Percentiles rank a stretch among this genome's conserved stretches.
Evolutionary conservation across 1,284 basidiomycete species (phyloP).

Genomic region (Rhodotorula sp.): DNA sequence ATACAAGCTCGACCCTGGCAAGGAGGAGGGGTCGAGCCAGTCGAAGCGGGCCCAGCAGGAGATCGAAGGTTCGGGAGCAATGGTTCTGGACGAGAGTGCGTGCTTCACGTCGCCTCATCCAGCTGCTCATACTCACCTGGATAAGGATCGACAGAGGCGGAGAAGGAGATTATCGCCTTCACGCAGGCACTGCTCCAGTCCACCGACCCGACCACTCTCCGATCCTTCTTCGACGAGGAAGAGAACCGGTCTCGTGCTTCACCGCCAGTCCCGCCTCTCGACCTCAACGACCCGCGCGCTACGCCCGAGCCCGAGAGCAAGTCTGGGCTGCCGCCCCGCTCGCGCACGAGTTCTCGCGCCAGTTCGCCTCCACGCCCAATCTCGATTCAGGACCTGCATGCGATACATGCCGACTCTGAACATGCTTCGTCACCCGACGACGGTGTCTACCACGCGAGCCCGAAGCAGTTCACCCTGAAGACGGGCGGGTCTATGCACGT

Average conservation of each 20-base stretch:
- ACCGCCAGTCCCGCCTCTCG: conserved; percentile 18
- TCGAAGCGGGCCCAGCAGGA: conserved; percentile 21
- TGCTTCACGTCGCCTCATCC: background rate
- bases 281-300: conserved; percentile 8
- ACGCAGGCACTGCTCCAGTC: conserved; percentile 44
- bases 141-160: conserved; percentile 14
- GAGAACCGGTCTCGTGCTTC: conserved; percentile 9
- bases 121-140: background rate
- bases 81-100: conserved; percentile 35
- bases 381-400: conserved; percentile 31
- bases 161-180: conserved; percentile 43
- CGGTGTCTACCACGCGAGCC: conserved; percentile 32
- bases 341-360: conserved; percentile 21
- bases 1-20: conserved; percentile 48
- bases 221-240: conserved; percentile 34
- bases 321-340: conserved; percentile 7
- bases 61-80: background rate
- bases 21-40: conserved; percentile 39
- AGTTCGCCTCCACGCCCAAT: conserved; percentile 21
- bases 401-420: conserved; percentile 29
- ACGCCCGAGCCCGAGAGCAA: conserved; percentile 3
- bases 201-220: conserved; percentile 48
- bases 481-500: conserved; percentile 52
- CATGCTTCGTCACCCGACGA: conserved; percentile 13
- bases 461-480: conserved; percentile 53